phyloP scores from a whole-genome alignment of 345 rosid genomes.

The Camelina hispida region DNA sequence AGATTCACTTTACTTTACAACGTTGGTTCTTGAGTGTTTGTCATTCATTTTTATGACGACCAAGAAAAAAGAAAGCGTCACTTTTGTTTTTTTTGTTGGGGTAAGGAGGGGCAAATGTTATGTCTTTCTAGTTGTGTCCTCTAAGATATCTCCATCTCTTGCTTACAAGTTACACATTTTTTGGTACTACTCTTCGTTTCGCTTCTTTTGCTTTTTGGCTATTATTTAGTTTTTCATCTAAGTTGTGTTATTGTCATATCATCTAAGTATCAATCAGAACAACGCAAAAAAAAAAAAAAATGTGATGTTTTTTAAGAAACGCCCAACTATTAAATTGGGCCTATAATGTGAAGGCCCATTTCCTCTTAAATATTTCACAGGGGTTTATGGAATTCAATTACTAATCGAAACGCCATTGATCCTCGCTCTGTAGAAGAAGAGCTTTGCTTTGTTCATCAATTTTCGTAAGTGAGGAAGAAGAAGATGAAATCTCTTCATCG shows the following conservation, averaged over 20 bases:
- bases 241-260: no score
- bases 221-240: neutral
- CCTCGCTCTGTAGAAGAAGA: constrained; percentile 4
- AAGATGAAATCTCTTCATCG: constrained; percentile 52
- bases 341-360: neutral
- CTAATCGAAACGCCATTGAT: neutral
- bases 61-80: constrained; percentile 13
- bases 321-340: neutral
- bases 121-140: constrained; percentile 40
- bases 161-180: constrained; percentile 35
- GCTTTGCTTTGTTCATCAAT: neutral
- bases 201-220: constrained; percentile 18
- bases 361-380: neutral
- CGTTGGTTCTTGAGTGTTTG: constrained; percentile 21
- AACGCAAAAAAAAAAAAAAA: neutral
- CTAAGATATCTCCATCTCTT: constrained; percentile 39
- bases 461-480: constrained; percentile 7
- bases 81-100: constrained; percentile 40
- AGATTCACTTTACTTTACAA: constrained; percentile 39
- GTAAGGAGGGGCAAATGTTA: constrained; percentile 40
- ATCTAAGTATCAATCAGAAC: neutral
- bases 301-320: neutral
- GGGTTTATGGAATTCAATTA: neutral
- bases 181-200: constrained; percentile 23
- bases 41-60: constrained; percentile 38